phyloP scores from a whole-genome alignment of 805 yeast species.

The Candida pseudofarinosa region DNA sequence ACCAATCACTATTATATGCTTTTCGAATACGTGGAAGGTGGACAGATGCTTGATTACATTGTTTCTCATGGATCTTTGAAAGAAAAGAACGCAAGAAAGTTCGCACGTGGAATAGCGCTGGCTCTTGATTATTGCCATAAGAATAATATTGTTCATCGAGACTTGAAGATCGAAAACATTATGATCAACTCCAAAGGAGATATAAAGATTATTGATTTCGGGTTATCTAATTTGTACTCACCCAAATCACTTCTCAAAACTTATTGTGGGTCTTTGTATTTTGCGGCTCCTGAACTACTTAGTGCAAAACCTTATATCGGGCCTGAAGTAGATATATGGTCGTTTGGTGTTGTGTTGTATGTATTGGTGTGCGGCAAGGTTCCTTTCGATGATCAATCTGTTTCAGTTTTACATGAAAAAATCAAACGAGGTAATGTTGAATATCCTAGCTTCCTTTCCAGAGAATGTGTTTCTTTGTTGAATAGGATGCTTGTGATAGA shows the following conservation, averaged over 20 bases:
- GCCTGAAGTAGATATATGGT: slow-evolving; percentile 98
- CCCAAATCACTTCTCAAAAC: slow-evolving; percentile 74
- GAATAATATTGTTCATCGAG: slow-evolving; percentile 95
- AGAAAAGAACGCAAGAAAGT: slow-evolving; percentile 90
- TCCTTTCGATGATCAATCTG: slow-evolving; percentile 95
- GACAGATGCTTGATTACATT: slow-evolving; percentile 95
- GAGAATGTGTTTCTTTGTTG: slow-evolving; percentile 74
- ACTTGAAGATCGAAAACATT: slow-evolving; percentile 91
- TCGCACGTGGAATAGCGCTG: slow-evolving; percentile 90
- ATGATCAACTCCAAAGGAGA: slow-evolving; percentile 93
- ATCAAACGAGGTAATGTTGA: slow-evolving; percentile 90
- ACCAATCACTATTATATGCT: slow-evolving; percentile 95
- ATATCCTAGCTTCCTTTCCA: slow-evolving; percentile 77
- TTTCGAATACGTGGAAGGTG: slow-evolving; percentile 95
- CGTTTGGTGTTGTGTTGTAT: slow-evolving; percentile 93
- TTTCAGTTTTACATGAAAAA: slow-evolving; percentile 86
- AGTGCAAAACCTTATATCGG: slow-evolving; percentile 92
- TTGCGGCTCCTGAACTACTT: slow-evolving; percentile 96
- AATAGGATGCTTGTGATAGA: slow-evolving; percentile 91
- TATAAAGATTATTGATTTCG: slow-evolving; percentile 93
- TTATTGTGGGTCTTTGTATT: slow-evolving; percentile 94
- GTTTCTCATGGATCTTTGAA: slow-evolving; percentile 93
- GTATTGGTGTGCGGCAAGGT: slow-evolving; percentile 97
- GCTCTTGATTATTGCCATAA: slow-evolving; percentile 92
- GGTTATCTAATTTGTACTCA: slow-evolving; percentile 83